Base-by-base conservation (phyloP, 225 moss, liverwort and hornwort genomes). In the Polytrichum commune region DNA sequence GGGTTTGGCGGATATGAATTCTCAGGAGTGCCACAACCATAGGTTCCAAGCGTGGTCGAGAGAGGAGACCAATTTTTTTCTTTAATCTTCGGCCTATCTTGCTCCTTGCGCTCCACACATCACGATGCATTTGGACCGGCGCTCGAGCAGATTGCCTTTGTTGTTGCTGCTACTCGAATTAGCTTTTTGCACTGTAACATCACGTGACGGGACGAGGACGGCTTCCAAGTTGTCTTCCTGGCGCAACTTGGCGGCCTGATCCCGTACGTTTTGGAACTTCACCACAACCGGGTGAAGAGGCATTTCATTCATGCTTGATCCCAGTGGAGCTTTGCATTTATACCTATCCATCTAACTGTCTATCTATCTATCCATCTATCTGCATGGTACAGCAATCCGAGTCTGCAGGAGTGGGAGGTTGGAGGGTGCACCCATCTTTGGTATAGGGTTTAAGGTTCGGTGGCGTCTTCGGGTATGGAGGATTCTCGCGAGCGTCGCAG, bases 71-170 rank as follows among this genome's bases (percentile, higher is more conserved):
- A 76, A 73, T 22, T 69, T 69, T 38, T 38, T 38, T 0, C 9
- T 27, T 60, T 69, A 69, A 80, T 76, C 68, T 76, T 80, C 1
- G 76, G 80, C 27, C 80, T 72, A 60, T 76, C 76, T 57, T 69
- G 69, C 65, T 76, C 76, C 54, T 33, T 58, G 53, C 65, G 73
- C 69, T 65, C 68, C 54, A 64, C 69, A 65, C 76, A 81, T 5
- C 60, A 29, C 19, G 60, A 62, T 19, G 80, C 73, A 76, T 63
- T 30, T 33, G 18, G 7, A 73, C 54, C 16, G 0, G 46, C 73
- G 23, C 16, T 68, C 69, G 3, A 72, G 35, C 30, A 76, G 35
- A 3, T 69, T 65, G 13, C 65, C 72, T 9, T 58, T 27, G 62
- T 22, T 20, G 16, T 3, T 13, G 13, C 4, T 46, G 4, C 46